phyloP scores from a whole-genome alignment of 2,329 filamentous ascomycete genomes.

The Talaromyces funiculosus region DNA sequence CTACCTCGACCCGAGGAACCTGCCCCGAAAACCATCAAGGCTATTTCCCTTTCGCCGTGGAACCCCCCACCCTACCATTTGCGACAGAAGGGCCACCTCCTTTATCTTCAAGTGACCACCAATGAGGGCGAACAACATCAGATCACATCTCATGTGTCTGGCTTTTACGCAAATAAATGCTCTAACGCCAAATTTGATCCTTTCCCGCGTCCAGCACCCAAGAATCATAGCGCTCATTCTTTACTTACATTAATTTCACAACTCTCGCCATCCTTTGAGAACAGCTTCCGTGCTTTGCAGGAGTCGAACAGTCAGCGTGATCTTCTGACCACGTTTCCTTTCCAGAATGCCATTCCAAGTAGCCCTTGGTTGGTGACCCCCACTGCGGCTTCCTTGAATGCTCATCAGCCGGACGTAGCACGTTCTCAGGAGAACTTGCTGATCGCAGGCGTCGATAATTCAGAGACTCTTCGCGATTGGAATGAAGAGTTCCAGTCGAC shows the following conservation, averaged over 20 bases:
- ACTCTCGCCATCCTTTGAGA: conserved; percentile 76
- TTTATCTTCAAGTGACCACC: conserved; percentile 84
- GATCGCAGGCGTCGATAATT: conserved; percentile 84
- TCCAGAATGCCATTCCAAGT: conserved; percentile 88
- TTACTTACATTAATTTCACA: conserved; percentile 71
- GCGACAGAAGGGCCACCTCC: conserved; percentile 82
- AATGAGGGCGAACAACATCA: conserved; percentile 93
- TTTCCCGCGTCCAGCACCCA: conserved; percentile 69
- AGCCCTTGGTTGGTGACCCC: conserved; percentile 85
- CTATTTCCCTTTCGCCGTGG: conserved; percentile 84
- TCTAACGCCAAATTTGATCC: conserved; percentile 95
- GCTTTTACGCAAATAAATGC: conserved; percentile 96
- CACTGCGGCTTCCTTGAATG: conserved; percentile 54
- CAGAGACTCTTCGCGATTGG: conserved; percentile 93
- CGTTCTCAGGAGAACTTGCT: conserved; percentile 90
- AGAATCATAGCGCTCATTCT: conserved; percentile 75
- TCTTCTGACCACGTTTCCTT: conserved; percentile 85
- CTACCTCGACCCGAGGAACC: conserved; percentile 62
- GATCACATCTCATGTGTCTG: conserved; percentile 86
- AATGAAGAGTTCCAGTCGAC: conserved; percentile 99
- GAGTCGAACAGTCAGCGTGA: conserved; percentile 81
- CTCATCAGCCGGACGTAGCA: conserved; percentile 76
- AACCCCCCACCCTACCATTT: conserved; percentile 92
- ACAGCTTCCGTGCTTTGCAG: conserved; percentile 70
- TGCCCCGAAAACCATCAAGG: conserved; percentile 85